A percentile compares a stretch with the other conserved stretches of the same genome.
Conservation (phyloP, 352 stramenopile genomes). For the Phytophthora tentaculata region DNA sequence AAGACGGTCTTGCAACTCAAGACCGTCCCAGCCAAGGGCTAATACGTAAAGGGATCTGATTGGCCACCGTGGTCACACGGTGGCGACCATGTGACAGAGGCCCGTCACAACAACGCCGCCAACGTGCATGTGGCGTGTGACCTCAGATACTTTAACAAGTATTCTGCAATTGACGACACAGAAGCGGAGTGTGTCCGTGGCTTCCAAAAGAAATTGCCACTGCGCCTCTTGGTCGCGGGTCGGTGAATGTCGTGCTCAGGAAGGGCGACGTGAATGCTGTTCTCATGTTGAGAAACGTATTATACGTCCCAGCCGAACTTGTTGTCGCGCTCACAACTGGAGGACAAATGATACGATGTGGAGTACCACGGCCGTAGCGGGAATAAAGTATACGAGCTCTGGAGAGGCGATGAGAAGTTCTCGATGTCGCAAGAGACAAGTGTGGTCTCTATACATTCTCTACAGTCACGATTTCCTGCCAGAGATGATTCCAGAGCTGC, state of each 20-base stretch:
- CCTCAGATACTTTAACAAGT: slow-evolving; percentile 10
- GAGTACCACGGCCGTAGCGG: neutral
- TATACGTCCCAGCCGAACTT: neutral
- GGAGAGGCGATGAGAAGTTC: neutral
- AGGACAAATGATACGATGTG: neutral
- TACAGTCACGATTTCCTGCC: neutral
- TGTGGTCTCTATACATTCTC: neutral
- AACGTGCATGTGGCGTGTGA: slow-evolving; percentile 14
- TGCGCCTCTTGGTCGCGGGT: neutral
- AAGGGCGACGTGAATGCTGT: neutral
- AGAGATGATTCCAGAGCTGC: neutral
- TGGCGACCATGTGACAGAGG: too few relatives aligned
- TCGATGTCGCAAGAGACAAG: neutral
- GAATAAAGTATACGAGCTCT: neutral
- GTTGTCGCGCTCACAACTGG: neutral
- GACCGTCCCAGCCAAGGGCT: too few relatives aligned
- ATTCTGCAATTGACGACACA: neutral
- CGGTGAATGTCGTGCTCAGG: neutral
- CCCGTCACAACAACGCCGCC: slow-evolving; percentile 13
- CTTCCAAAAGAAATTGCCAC: slow-evolving; percentile 18
- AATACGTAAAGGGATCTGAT: too few relatives aligned
- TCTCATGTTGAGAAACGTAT: neutral
- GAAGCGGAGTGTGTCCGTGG: neutral
- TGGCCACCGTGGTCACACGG: too few relatives aligned
- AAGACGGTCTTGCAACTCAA: too few relatives aligned